These are phyloP conservation scores for Sarcomyxa edulis DNA, from an alignment of 768 basidiomycete genomes.

Conservation along the genomic window DNA sequence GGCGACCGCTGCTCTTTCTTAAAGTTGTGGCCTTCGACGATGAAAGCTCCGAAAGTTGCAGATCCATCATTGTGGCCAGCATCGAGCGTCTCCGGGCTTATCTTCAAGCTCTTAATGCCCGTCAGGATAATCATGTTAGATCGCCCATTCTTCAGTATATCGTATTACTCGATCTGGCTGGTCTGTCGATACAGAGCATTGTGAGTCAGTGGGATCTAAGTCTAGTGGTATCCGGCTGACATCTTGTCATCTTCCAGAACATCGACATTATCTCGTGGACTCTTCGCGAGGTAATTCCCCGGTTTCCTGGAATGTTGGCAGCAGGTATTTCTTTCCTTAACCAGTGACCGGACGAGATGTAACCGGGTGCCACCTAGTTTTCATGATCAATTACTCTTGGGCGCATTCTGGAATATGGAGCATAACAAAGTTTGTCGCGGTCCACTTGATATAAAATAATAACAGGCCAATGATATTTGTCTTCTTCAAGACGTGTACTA, in stretches of 20 bases:
- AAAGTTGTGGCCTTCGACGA: constrained; percentile 37
- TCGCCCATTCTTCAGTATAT: constrained; percentile 59
- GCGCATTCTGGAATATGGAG: constrained; percentile 64
- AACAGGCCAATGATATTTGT: constrained; percentile 8
- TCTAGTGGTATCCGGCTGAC: constrained; percentile 5
- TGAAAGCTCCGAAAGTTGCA: constrained; percentile 29
- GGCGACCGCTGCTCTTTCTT: constrained; percentile 60
- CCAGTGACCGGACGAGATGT: constrained; percentile 4
- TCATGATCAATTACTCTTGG: constrained; percentile 74
- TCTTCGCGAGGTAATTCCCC: constrained; percentile 59
- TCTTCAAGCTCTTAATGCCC: constrained; percentile 42
- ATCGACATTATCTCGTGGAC: constrained; percentile 62
- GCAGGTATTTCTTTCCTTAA: constrained; percentile 44
- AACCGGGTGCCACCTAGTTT: constrained; percentile 33
- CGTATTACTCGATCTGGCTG: constrained; percentile 58
- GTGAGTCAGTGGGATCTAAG: constrained; percentile 32
- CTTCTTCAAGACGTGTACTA: constrained; percentile 46
- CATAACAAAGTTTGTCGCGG: constrained; percentile 49
- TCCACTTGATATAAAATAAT: constrained; percentile 1
- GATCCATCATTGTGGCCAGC: constrained; percentile 38
- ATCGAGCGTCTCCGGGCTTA: constrained; percentile 57
- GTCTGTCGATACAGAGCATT: constrained; percentile 47
- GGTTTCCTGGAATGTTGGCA: constrained; percentile 72
- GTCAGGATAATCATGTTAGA: constrained; percentile 13
- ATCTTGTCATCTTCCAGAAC: constrained; percentile 30